phyloP scores from a whole-genome alignment of 2,329 filamentous ascomycete species.

The Pseudopyricularia cyperi region DNA sequence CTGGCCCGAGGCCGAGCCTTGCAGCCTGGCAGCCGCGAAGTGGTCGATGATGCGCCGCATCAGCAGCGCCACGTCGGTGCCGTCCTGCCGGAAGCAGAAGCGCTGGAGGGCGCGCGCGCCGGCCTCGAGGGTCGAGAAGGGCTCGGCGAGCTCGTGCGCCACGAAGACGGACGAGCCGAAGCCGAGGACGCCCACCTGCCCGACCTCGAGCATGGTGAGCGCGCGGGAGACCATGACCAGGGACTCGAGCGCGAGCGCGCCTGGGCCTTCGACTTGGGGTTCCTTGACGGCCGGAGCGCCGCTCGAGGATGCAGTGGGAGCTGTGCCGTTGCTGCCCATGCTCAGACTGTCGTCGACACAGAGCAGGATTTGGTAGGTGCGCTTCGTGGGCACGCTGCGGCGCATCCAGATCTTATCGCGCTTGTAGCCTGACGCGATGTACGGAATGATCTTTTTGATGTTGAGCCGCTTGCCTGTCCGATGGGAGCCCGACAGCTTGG shows the following conservation, averaged over 20 bases:
- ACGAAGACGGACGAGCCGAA: conserved; percentile 78
- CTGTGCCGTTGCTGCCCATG: conserved; percentile 80
- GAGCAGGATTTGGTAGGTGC: conserved; percentile 92
- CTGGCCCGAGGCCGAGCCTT: conserved; percentile 28
- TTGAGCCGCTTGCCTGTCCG: conserved; percentile 96
- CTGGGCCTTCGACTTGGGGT: conserved; percentile 35
- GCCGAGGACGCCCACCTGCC: conserved; percentile 80
- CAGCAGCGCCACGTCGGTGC: conserved; percentile 73
- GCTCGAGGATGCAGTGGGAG: conserved; percentile 45
- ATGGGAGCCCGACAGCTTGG: conserved; percentile 92
- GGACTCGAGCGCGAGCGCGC: conserved; percentile 79
- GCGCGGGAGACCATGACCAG: conserved; percentile 82
- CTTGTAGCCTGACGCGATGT: conserved; percentile 96
- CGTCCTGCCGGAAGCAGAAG: conserved; percentile 74
- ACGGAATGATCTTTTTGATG: conserved; percentile 98
- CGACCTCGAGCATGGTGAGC: conserved; percentile 85
- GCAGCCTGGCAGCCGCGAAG: conserved; percentile 64
- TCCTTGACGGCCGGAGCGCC: conserved; percentile 10
- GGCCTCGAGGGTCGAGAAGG: conserved; percentile 64
- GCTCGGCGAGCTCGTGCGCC: conserved; percentile 75
- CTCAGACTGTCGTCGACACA: conserved; percentile 91
- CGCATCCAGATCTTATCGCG: conserved; percentile 99
- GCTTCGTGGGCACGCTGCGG: conserved; percentile 78
- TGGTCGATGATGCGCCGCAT: conserved; percentile 66
- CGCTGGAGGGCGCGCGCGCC: conserved; percentile 74